Evolutionary conservation across 2,329 filamentous ascomycete species (phyloP).

Genomic region (Cryoendolithus antarcticus): DNA sequence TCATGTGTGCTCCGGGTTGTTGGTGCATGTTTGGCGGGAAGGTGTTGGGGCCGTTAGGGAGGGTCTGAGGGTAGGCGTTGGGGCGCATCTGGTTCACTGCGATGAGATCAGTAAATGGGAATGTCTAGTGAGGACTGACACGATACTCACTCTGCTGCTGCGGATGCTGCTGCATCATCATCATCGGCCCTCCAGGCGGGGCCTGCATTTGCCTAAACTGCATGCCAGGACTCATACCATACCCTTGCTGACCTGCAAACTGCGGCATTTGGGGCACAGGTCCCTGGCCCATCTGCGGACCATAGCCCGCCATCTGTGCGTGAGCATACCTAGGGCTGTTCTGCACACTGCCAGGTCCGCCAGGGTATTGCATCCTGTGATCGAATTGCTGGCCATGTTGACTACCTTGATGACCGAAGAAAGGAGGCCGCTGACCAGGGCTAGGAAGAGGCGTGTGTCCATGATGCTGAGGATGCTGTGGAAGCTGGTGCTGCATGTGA

Average conservation of each 20-base stretch:
- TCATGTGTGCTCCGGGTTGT: slow-evolving; percentile 4
- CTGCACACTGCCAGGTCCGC: slow-evolving; percentile 58
- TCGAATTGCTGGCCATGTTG: slow-evolving; percentile 64
- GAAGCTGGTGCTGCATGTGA: slow-evolving; percentile 69
- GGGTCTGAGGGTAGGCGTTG: slow-evolving; percentile 1
- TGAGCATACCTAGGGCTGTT: slow-evolving; percentile 70
- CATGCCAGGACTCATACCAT: slow-evolving; percentile 56
- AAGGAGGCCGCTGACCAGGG: slow-evolving; percentile 67
- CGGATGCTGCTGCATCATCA: slow-evolving; percentile 16
- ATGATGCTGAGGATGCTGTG: slow-evolving; percentile 63
- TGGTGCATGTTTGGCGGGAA: slow-evolving; percentile 46
- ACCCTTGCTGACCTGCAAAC: slow-evolving; percentile 58
- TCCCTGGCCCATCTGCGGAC: slow-evolving; percentile 30
- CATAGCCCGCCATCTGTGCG: slow-evolving; percentile 32
- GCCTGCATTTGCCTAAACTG: slow-evolving; percentile 29
- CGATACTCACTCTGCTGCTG: slow-evolving; percentile 36
- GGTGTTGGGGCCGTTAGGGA: slow-evolving; percentile 8
- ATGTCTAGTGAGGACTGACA: slow-evolving; percentile 20
- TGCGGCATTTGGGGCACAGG: slow-evolving; percentile 39
- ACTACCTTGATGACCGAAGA: slow-evolving; percentile 13
- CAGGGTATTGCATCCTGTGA: slow-evolving; percentile 77
- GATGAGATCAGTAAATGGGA: background rate
- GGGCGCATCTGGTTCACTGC: slow-evolving; percentile 24
- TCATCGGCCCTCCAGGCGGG: slow-evolving; percentile 9
- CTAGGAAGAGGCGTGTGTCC: slow-evolving; percentile 56